A percentile compares a stretch with the other conserved stretches of the same genome.
Conservation (phyloP, 345 rosid species). For the Chamaenerion angustifolium region DNA sequence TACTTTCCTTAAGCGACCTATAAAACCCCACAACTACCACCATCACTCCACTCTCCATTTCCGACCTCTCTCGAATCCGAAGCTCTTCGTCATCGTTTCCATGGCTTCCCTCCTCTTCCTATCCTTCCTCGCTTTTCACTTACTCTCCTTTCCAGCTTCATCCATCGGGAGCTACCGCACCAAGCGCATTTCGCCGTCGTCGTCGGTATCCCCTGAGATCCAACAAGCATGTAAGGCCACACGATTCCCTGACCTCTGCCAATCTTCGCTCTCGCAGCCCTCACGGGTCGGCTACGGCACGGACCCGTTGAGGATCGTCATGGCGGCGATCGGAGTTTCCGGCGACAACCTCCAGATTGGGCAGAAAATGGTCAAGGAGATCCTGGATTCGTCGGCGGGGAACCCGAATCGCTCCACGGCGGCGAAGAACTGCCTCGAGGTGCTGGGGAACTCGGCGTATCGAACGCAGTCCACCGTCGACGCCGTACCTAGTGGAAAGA, state of each 20-base stretch:
- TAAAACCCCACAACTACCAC: constrained; percentile 6
- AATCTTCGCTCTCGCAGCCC: constrained; percentile 9
- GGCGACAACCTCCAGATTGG: constrained; percentile 17
- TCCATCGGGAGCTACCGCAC: constrained; percentile 6
- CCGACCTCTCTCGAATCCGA: constrained; percentile 18
- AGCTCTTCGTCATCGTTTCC: constrained; percentile 8
- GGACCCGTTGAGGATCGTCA: constrained; percentile 12
- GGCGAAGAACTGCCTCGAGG: constrained; percentile 24
- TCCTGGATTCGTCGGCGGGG: constrained; percentile 19
- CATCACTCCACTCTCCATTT: constrained; percentile 11
- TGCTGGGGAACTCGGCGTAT: constrained; percentile 14
- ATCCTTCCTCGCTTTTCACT: constrained; percentile 6
- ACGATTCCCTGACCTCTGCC: constrained; percentile 21
- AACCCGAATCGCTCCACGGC: constrained; percentile 19
- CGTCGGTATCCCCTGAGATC: constrained; percentile 8
- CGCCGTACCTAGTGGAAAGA: constrained; percentile 12
- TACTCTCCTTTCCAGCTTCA: constrained; percentile 5
- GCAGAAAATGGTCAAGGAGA: constrained; percentile 18
- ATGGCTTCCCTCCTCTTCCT: constrained; percentile 19
- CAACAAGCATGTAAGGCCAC: constrained; percentile 29
- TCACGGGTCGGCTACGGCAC: constrained; percentile 11
- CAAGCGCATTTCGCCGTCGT: not conserved
- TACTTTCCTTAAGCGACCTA: constrained; percentile 3
- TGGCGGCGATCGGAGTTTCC: constrained; percentile 24
- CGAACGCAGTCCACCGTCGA: constrained; percentile 16